phyloP scores from a whole-genome alignment of 306 rosid species.

The Inga oerstediana region DNA sequence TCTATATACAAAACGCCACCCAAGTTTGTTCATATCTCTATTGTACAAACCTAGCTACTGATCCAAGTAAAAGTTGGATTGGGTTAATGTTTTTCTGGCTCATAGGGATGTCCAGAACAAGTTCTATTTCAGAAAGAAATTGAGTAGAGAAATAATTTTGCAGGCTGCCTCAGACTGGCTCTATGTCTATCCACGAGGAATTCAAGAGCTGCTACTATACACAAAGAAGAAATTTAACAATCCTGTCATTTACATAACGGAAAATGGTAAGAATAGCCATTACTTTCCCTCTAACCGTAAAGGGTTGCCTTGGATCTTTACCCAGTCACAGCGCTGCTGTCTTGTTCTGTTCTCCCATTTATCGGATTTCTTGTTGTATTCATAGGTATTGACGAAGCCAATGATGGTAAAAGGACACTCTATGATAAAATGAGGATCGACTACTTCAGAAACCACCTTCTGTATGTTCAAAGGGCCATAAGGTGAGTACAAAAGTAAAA shows the following conservation, averaged over 20 bases:
- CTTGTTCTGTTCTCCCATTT: neutral
- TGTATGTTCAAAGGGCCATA: slow-evolving; percentile 51
- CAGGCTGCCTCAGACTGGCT: slow-evolving; percentile 40
- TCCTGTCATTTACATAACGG: slow-evolving; percentile 50
- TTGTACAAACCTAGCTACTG: neutral
- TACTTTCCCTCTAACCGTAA: neutral
- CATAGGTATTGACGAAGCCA: slow-evolving; percentile 59
- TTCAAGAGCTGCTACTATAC: slow-evolving; percentile 35
- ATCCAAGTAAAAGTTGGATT: neutral
- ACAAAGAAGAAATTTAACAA: slow-evolving; percentile 31
- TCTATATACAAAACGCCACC: neutral
- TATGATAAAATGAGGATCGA: slow-evolving; percentile 50
- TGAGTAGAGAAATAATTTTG: neutral
- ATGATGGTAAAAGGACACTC: slow-evolving; percentile 50
- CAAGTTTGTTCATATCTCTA: neutral
- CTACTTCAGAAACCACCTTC: slow-evolving; percentile 46
- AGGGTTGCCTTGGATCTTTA: slow-evolving; percentile 15
- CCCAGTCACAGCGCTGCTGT: neutral
- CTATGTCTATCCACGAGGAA: slow-evolving; percentile 41
- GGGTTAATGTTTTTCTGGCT: neutral
- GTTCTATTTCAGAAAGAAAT: neutral
- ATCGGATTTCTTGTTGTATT: slow-evolving; percentile 16
- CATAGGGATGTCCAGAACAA: neutral
- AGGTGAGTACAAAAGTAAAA: slow-evolving; percentile 41
- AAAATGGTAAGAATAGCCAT: slow-evolving; percentile 42